Conservation (phyloP, 106 monocot species). For the Apostasia ramifera region DNA sequence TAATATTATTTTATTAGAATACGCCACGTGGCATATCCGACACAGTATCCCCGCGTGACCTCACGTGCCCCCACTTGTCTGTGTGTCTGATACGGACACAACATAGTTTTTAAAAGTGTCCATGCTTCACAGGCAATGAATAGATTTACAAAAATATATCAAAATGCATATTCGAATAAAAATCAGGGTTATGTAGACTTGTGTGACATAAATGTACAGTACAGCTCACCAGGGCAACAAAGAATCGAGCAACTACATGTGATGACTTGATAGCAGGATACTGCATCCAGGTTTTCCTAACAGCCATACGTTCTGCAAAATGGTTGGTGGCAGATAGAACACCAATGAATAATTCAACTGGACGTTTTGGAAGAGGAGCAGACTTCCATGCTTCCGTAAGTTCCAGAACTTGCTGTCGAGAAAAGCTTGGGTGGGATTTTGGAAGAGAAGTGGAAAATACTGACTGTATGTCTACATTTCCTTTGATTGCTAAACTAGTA, state of each 20-base stretch:
- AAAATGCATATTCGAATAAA: no score
- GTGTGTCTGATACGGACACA: no score
- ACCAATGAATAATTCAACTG: conserved; percentile 75
- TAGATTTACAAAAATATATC: no score
- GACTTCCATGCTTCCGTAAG: conserved; percentile 84
- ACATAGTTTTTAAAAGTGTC: no score
- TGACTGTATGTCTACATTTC: conserved; percentile 83
- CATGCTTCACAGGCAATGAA: no score
- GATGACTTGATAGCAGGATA: conserved; percentile 57
- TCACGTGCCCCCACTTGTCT: no score
- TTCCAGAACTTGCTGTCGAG: conserved; percentile 76
- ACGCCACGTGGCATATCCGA: no score
- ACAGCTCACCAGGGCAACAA: conserved; percentile 79
- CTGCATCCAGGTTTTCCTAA: conserved; percentile 96
- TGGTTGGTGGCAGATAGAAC: conserved; percentile 89
- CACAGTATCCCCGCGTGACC: no score
- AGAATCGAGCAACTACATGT: conserved; percentile 78
- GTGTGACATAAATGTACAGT: neutral
- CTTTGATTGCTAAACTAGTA: conserved; percentile 81
- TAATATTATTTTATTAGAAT: no score
- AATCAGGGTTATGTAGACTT: no score
- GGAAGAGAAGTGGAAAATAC: conserved; percentile 85
- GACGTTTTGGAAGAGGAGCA: conserved; percentile 30
- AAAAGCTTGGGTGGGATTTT: conserved; percentile 83
- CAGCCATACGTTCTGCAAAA: conserved; percentile 93